Base-by-base conservation (phyloP, 1,139 yeast species). In the Scheffersomyces parashehatae region DNA sequence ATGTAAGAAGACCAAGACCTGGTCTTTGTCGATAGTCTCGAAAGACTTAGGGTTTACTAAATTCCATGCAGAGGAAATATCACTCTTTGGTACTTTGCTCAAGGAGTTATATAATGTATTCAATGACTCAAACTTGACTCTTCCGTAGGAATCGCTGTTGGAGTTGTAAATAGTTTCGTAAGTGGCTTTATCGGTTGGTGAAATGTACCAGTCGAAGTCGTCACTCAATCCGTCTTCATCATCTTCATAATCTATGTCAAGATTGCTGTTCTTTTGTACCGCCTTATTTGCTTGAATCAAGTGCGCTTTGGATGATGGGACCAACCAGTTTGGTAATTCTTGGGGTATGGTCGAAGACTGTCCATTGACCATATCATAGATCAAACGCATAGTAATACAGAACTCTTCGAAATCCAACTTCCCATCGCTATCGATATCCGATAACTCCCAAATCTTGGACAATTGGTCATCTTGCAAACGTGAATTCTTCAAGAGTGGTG, bases 151-250 rank as follows among this genome's bases (percentile, higher is more conserved):
- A 67, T 93, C 98, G 41, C 88, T 70, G 45, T 88, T 84, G 32
- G 88, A 76, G 40, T 83, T 75, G 61, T 90, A 88, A 37, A 93
- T 82, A 28, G 87, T 74, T 56, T 88, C 95, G 65, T 93, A 95
- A 9, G 86, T 79, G 3, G 81, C 59, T 57, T 84, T 82, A 58
- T 93, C 97, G 6, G 83, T 77, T 14, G 97, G 98, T 4, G 96
- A 84, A 51, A 93, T 90, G 67, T 93, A 93, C 99, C 99, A 93
- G 60, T 91, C 96, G 60, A 93, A 88, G 56, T 87, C 88, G 39
- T 82, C 78, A 31, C 83, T 73, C 43, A 86, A 72, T 5, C 74
- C 65, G 40, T 74, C 70, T 35, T 79, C 83, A 41, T 78, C 78
- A 46, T 79, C 82, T 52, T 76, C 79, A 46, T 75, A 78, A 52